Evolutionary conservation across 345 rosid genomes (phyloP).

Genomic region (Excoecaria agallocha): DNA sequence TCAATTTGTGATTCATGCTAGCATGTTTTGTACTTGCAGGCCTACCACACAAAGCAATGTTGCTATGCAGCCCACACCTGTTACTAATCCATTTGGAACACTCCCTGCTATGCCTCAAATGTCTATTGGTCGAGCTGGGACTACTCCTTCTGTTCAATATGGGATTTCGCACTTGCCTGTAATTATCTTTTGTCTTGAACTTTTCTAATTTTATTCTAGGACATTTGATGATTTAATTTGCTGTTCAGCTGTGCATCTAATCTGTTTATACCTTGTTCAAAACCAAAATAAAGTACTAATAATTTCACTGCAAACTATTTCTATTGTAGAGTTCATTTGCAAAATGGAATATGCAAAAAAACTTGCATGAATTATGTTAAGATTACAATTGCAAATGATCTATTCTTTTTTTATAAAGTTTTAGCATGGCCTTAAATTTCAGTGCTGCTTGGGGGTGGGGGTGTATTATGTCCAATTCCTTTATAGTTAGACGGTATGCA

Average conservation of each 20-base stretch:
- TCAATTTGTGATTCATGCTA: neutral
- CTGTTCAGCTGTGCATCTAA: neutral
- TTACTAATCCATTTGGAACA: conserved; percentile 80
- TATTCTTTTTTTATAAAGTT: neutral
- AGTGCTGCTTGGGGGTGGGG: too few relatives aligned
- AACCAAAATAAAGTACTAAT: neutral
- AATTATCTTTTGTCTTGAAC: conserved; percentile 24
- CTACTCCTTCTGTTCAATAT: conserved; percentile 71
- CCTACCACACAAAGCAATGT: conserved; percentile 43
- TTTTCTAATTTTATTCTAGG: neutral
- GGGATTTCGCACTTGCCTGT: conserved; percentile 93
- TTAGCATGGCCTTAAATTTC: neutral
- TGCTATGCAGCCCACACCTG: conserved; percentile 48
- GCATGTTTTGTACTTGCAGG: conserved; percentile 39
- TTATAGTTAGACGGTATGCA: neutral
- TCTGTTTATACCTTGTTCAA: neutral
- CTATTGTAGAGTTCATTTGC: neutral
- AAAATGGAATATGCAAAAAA: neutral
- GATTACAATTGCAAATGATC: neutral
- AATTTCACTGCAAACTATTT: neutral
- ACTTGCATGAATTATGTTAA: neutral
- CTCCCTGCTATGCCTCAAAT: conserved; percentile 91
- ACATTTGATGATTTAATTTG: neutral
- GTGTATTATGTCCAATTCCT: too few relatives aligned
- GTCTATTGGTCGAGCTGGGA: conserved; percentile 75